Conservation (phyloP, 805 yeast species). For the Cyberlindnera mycetangii region DNA sequence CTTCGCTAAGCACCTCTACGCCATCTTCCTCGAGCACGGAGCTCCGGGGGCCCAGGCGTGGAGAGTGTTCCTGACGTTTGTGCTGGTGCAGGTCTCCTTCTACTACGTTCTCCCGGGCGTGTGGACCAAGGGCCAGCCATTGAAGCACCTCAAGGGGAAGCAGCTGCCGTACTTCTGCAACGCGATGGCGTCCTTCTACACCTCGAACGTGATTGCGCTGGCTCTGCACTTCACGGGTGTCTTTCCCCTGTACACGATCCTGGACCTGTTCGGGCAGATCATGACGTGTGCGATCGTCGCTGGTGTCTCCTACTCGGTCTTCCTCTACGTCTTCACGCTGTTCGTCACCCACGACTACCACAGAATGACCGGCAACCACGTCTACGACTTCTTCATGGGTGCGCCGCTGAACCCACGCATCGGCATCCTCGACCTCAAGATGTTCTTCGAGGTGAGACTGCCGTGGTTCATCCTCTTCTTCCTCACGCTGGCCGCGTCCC, state of each 20-base stretch:
- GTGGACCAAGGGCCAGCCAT: slow-evolving; percentile 93
- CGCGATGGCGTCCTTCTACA: slow-evolving; percentile 82
- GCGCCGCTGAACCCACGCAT: slow-evolving; percentile 95
- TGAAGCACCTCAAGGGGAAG: slow-evolving; percentile 71
- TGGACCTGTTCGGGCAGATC: slow-evolving; percentile 84
- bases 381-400: slow-evolving; percentile 95
- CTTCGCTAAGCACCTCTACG: slow-evolving; percentile 45
- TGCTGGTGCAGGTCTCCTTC: slow-evolving; percentile 64
- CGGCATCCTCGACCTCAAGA: slow-evolving; percentile 89
- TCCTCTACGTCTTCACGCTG: slow-evolving; percentile 67
- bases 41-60: slow-evolving; percentile 61
- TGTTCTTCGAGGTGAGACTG: slow-evolving; percentile 95
- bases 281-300: slow-evolving; percentile 87
- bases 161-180: slow-evolving; percentile 93
- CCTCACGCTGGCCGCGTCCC: slow-evolving; percentile 66
- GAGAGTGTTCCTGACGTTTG: slow-evolving; percentile 67
- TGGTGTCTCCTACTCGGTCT: slow-evolving; percentile 69
- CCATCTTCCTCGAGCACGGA: slow-evolving; percentile 48
- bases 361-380: slow-evolving; percentile 84
- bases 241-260: slow-evolving; percentile 68
- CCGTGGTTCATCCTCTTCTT: slow-evolving; percentile 94
- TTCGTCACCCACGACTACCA: slow-evolving; percentile 71
- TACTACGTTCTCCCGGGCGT: slow-evolving; percentile 89
- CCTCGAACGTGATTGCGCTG: slow-evolving; percentile 55
- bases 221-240: slow-evolving; percentile 69